phyloP scores from a whole-genome alignment of 257 asterid species.

The Ilex asprella region DNA sequence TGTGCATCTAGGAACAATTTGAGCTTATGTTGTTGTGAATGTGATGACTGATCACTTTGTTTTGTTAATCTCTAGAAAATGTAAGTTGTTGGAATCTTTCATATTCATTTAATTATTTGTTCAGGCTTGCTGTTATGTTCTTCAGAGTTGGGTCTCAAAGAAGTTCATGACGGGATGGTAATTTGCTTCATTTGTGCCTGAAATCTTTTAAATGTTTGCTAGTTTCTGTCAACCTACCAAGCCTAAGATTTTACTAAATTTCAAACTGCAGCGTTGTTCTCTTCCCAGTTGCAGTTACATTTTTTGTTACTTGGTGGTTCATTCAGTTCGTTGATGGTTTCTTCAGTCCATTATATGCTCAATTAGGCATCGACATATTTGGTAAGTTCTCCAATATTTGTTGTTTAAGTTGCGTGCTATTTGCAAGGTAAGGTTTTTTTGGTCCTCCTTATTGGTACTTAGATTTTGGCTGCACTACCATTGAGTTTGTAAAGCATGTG shows the following conservation, averaged over 20 bases:
- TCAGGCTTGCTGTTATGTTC: constrained; percentile 88
- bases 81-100: constrained; percentile 11
- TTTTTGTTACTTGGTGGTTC: constrained; percentile 93
- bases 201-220: constrained; percentile 7
- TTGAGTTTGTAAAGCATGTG: too few relatives aligned
- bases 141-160: constrained; percentile 88
- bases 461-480: too few relatives aligned
- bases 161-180: constrained; percentile 99
- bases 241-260: constrained; percentile 1
- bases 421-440: too few relatives aligned
- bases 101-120: not conserved
- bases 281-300: constrained; percentile 86
- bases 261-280: constrained; percentile 75
- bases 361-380: constrained; percentile 72
- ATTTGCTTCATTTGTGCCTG: constrained; percentile 12
- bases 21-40: not conserved
- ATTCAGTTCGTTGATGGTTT: constrained; percentile 93
- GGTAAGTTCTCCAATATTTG: constrained; percentile 33
- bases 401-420: too few relatives aligned
- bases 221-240: not conserved
- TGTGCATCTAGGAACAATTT: not conserved
- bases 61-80: constrained; percentile 4
- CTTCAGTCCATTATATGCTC: constrained; percentile 89
- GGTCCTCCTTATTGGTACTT: too few relatives aligned
- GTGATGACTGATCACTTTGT: not conserved